Base-by-base conservation (phyloP, 495 filamentous ascomycete genomes). In the Talaromyces nanjingensis region DNA sequence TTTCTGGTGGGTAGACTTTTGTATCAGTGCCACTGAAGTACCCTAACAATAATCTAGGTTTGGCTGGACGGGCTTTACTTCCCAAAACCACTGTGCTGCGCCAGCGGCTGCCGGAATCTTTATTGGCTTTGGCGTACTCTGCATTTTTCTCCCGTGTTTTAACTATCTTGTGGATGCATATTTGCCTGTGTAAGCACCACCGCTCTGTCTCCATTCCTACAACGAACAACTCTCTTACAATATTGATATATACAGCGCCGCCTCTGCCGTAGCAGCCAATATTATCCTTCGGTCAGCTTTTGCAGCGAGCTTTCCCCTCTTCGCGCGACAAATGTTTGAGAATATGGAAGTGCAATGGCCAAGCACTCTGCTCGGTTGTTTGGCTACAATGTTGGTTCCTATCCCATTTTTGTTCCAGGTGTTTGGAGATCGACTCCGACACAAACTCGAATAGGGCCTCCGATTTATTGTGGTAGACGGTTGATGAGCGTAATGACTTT, bases 161-260 rank as follows among this genome's bases (percentile, higher is more conserved):
- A 96, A 93, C 74, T 96, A 96, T 74, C 82, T 96, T 34, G 86
- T 96, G 53, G 92, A 96, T 71, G 83, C 90, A 3, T 96, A 96
- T 73, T 86, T 94, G 63, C 91, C 93, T 79, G 88, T 93, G 83
- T 87, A 77, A 73, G 83, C 79, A 76, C 18, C 45, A 6, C 45
- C n/a, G 2, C 25, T 1, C 3, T 25, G 16, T 49, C 45, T 49
- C 18, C 45, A 49, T 49, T 6, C 4, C 11, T 37, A 12, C 9
- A n/a, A 49, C 12, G 16, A 49, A 49, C 12, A 49, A n/a, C 16
- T 49, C 16, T 7, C 8, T 16, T 22, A 49, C 39, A 45, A n/a
- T n/a, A n/a, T n/a, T n/a, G n/a, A 25, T 25, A 49, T 22, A 22
- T 49, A 49, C 55, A 83, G 78, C 66, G 90, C 88, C 12, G 89